Base-by-base conservation (phyloP, 176 grass and related monocot genomes). In the Guadua angustifolia region DNA sequence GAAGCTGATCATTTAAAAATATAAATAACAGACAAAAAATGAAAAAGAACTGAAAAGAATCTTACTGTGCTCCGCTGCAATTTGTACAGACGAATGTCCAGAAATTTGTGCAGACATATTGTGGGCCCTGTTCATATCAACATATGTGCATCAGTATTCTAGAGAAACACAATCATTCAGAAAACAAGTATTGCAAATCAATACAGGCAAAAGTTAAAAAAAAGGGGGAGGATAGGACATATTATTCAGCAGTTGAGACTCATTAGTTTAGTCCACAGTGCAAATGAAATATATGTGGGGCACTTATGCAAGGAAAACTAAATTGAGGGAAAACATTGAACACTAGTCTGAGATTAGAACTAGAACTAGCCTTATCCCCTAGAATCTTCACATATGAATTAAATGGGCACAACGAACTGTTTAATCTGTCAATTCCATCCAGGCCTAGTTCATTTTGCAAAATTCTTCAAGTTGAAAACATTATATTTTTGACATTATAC, bases 11-110 rank as follows among this genome's bases (percentile, higher is more conserved):
- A 51, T 7, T 75, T 59, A 61, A 68, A 75, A 52, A 26, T 58
- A 69, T 46, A 81, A 86, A 79, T 36, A 19, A 62, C 38, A 75
- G 56, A 52, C 40, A 66, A 83, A 18, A 18, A 60, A 18, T 71
- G 33, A 78, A 92, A 86, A 26, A 73, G 69, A 84, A 38, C 18
- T 58, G 71, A 61, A 72, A 85, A 84, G 39, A 84, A 68, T 86
- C 96, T 95, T 94, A 99, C 96, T 98, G 96, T 81, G 92, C 88
- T 88, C 96, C 96, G 77, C 96, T 98, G 83, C 96, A 98, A 81
- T 98, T 98, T 66, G 93, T 98, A 71, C 96, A 98, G 77, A 98
- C 82, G 47, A 98, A 98, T 29, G 96, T 98, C 83, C 83, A 98
- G 88, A 98, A 98, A 91, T 94, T 98, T 69, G 96, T 95, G 74